Conservation (phyloP, 164 flowering plant species). For the Magnolia officinalis region DNA sequence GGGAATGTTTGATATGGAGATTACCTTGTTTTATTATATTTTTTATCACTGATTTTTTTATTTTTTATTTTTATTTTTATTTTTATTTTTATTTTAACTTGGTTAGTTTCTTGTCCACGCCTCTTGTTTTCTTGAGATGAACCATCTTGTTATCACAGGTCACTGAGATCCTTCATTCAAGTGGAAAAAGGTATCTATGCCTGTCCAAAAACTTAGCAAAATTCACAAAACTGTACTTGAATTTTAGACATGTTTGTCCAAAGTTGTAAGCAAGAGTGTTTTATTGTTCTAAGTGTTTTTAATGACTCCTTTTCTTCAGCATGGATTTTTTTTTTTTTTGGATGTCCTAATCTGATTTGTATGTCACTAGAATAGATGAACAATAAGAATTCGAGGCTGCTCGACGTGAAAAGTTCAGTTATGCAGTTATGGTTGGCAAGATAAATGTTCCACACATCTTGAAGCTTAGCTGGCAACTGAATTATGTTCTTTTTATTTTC, state of each 20-base stretch:
- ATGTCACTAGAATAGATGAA: conserved; percentile 43
- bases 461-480: neutral
- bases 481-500: neutral
- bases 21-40: no score
- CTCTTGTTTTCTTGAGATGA: neutral
- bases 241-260: neutral
- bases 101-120: neutral
- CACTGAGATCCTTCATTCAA: no score
- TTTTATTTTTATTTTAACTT: no score
- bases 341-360: conserved; percentile 8
- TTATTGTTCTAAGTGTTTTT: neutral
- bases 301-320: neutral
- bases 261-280: neutral
- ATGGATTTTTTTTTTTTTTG: neutral
- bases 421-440: conserved; percentile 86
- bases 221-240: neutral
- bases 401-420: conserved; percentile 77
- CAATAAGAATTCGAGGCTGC: conserved; percentile 63
- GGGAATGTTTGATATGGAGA: no score
- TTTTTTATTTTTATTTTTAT: no score
- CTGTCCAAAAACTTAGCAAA: neutral
- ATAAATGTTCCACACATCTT: neutral
- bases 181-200: neutral
- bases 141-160: neutral
- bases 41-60: neutral